Conservation (phyloP, 805 yeast genomes). For the Candida nemodendra region DNA sequence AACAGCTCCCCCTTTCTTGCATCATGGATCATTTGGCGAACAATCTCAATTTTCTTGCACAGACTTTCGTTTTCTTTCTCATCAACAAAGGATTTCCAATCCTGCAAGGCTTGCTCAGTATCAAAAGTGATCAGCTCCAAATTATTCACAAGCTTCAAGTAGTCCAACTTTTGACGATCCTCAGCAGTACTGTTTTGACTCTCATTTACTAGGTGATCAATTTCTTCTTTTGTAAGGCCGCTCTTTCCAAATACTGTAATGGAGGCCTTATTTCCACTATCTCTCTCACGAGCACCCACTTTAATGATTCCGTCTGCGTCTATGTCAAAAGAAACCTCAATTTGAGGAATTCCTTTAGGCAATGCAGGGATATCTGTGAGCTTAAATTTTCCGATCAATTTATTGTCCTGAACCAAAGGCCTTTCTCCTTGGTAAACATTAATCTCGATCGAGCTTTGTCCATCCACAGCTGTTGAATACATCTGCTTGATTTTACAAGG, state of each 20-base stretch:
- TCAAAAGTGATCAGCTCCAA: constrained; percentile 36
- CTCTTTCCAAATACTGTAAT: constrained; percentile 96
- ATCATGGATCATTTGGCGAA: constrained; percentile 30
- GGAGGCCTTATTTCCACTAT: constrained; percentile 89
- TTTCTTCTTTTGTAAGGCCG: constrained; percentile 86
- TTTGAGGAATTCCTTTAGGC: constrained; percentile 86
- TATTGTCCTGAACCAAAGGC: constrained; percentile 93
- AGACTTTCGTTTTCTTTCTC: constrained; percentile 15
- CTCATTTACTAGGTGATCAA: constrained; percentile 86
- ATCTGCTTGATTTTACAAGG: constrained; percentile 93
- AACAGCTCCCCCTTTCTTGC: constrained; percentile 30
- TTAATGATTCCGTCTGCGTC: constrained; percentile 97
- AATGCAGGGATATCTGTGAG: constrained; percentile 88
- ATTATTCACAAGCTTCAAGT: constrained; percentile 80
- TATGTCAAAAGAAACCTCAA: constrained; percentile 90
- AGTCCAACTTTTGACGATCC: constrained; percentile 44
- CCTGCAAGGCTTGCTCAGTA: constrained; percentile 33
- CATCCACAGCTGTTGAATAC: constrained; percentile 93
- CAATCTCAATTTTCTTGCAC: constrained; percentile 22
- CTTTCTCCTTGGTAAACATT: constrained; percentile 98
- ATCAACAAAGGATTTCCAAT: constrained; percentile 22
- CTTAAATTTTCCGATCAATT: constrained; percentile 91
- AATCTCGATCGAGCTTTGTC: constrained; percentile 92
- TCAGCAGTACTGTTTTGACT: constrained; percentile 87
- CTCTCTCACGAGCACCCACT: constrained; percentile 92